Conservation (phyloP, 305 asterid genomes). For the Salvia sclarea region DNA sequence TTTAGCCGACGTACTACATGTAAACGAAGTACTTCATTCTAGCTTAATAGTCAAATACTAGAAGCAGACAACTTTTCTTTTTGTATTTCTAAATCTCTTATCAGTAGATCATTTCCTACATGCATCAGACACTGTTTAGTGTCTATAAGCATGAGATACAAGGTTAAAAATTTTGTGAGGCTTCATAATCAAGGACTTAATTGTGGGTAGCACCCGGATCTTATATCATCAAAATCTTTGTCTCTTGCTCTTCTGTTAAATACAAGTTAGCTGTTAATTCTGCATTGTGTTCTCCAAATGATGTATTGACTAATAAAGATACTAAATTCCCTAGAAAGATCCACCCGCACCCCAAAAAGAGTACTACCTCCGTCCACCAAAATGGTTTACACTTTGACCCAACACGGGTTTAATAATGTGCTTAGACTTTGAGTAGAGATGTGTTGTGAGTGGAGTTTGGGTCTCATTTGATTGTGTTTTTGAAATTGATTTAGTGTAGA, state of each 20-base stretch:
- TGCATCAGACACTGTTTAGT: neutral
- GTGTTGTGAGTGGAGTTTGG: too few relatives aligned
- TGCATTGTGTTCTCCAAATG: conserved; percentile 21
- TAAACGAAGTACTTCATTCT: neutral
- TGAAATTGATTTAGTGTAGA: too few relatives aligned
- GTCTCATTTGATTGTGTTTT: too few relatives aligned
- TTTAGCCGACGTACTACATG: neutral
- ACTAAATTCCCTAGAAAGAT: conserved; percentile 8
- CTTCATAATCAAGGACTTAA: conserved; percentile 5
- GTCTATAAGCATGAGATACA: neutral
- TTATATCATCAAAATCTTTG: neutral
- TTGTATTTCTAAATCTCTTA: conserved; percentile 9
- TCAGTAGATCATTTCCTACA: neutral
- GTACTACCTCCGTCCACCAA: too few relatives aligned
- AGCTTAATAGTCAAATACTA: neutral
- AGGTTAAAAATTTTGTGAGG: neutral
- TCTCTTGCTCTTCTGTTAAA: neutral
- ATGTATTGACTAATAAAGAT: conserved; percentile 12
- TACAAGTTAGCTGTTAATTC: neutral
- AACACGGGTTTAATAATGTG: too few relatives aligned
- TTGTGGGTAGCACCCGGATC: neutral
- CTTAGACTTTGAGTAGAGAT: too few relatives aligned
- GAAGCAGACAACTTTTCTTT: neutral
- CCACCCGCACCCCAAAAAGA: neutral
- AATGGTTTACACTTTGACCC: too few relatives aligned